Evolutionary conservation across 768 basidiomycete species (phyloP), one percentile per base, ranked within the genome.

Genomic region (Lactarius hatsudake): DNA sequence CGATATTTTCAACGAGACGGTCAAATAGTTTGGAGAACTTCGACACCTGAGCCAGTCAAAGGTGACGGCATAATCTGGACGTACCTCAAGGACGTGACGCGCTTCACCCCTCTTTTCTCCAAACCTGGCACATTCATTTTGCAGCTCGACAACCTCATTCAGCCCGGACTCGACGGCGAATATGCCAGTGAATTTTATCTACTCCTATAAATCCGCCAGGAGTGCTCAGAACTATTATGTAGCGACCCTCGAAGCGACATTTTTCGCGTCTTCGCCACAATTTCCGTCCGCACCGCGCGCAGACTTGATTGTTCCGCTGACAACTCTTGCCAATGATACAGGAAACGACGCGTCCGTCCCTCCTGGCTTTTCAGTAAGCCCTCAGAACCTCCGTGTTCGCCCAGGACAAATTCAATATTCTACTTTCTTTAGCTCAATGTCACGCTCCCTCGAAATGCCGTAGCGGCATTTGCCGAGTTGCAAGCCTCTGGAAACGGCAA

Each of bases 51-150:
- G 75, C 91, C 91, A 0, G 38, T 40, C 15, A 71, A 70, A 17
- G 80, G 83, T 3, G 80, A 84, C 58, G 91, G 90, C 13, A 91
- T 92, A 66, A 86, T 90, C 59, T 92, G 90, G 90, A 90, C 89
- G 0, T 87, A 83, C 63, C 75, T 86, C 70, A 92, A 92, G 73
- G 91, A 93, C 70, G 88, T 88, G 30, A 88, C 89, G 8, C 84
- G 84, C 28, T 93, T 87, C 67, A 83, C 81, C 4, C 88, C 89
- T 1, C 81, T 93, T 45, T 93, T 93, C 73, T 78, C 84, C 1
- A 82, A 86, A 68, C 77, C 84, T 0, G 90, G 91, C 8, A 82
- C 83, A 0, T 87, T 93, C 71, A 87, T 92, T 23, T 77, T 93
- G 13, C 85, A 91, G 74, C 78, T 93, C 48, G 84, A 93, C 77